Evolutionary conservation across 257 asterid species (phyloP), one percentile per base, ranked within the genome.

Genomic region (Lithospermum erythrorhizon): DNA sequence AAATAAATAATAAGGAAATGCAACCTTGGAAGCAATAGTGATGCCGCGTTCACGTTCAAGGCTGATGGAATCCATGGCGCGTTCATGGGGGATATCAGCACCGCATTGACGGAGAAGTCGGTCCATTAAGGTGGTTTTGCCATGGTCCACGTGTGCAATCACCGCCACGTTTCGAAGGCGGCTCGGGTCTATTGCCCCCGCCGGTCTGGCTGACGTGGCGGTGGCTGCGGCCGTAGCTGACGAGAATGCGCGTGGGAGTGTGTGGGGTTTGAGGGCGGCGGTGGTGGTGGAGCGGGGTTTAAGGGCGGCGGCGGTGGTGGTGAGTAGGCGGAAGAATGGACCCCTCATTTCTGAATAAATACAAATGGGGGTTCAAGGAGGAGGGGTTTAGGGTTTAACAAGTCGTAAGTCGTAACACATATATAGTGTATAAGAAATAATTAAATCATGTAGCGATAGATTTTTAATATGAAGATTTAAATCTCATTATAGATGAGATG

Each of bases 31-130:
- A 61, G 97, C 68, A 70, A 91, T 91, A 53, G 98, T 91, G 70
- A 91, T 88, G 60, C 98, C 98, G 13, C 97, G 98, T 75, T 93
- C 97, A 27, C 95, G 82, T 78, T 93, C 98, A 57, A 93, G 95
- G 77, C 75, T 89, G 64, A 89, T 93, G 29, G 94, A 86, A 67
- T 93, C 98, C 58, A 93, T 75, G 47, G 97, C 95, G 30, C 98
- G 88, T 66, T 91, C 98, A 71, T 88, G 97, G 22, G 95, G 97
- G 60, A 91, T 78, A 74, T 93, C 96, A 17, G 97, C 95, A 48
- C 98, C 98, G 65, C 98, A 93, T 80, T 89, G 98, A 22, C 98
- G 87, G 63, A 93, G 90, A 61, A 93, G 86, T 71, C 98, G 81
- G 67, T 93, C 97, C 98, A 93, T 93, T 66, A 93, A 95, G 9